These are phyloP conservation scores for Penicillium aurantiogriseum DNA, from an alignment of 2,329 filamentous ascomycete genomes.

Conservation along the genomic window DNA sequence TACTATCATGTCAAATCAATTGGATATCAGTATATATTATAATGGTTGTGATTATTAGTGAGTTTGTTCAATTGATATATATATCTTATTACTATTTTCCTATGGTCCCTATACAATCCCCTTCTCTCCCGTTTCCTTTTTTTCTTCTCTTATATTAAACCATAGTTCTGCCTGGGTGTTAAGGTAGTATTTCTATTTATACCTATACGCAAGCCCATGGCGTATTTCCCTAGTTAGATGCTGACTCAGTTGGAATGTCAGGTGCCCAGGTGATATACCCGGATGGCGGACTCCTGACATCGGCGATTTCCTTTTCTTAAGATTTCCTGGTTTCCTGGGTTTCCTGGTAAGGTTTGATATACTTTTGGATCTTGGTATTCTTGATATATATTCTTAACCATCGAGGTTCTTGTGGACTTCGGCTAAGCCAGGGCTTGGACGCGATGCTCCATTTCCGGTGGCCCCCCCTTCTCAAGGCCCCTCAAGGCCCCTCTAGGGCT, in stretches of 20 bases:
- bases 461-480: neutral
- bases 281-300: neutral
- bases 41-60: no score
- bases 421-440: conserved; percentile 11
- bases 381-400: neutral
- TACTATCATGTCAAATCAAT: no score
- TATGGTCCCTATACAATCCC: neutral
- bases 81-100: no score
- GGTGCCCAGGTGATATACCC: neutral
- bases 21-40: no score
- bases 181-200: neutral
- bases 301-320: neutral
- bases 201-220: neutral
- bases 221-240: neutral
- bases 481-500: neutral
- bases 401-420: neutral
- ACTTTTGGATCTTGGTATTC: neutral
- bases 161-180: neutral
- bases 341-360: neutral
- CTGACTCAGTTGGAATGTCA: conserved; percentile 6
- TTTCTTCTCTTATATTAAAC: neutral
- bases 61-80: neutral
- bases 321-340: neutral
- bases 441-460: conserved; percentile 1
- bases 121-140: neutral